Evolutionary conservation across 2,329 filamentous ascomycete species (phyloP).

Genomic region (Daldinia sp.): DNA sequence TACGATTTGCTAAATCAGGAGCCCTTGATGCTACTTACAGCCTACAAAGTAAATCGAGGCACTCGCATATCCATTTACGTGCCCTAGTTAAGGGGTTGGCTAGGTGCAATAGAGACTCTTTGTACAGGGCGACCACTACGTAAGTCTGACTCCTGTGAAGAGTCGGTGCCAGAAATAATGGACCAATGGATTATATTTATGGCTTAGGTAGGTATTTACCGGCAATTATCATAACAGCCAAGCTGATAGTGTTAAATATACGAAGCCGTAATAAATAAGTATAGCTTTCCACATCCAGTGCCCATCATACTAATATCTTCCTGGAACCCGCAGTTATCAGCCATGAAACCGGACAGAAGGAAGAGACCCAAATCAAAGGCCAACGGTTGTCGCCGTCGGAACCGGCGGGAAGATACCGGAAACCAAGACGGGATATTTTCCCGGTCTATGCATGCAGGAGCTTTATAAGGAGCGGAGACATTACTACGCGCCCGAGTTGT

Average conservation of each 20-base stretch:
- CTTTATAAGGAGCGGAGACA: background rate
- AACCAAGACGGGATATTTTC: background rate
- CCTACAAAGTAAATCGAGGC: background rate
- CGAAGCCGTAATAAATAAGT: background rate
- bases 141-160: conserved; percentile 1
- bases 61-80: background rate
- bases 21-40: background rate
- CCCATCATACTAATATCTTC: background rate
- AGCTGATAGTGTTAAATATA: background rate
- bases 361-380: background rate
- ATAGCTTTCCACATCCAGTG: background rate
- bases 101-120: background rate
- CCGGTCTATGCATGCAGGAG: background rate
- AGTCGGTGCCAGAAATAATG: background rate
- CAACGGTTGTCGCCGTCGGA: background rate
- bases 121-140: background rate
- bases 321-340: background rate
- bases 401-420: background rate
- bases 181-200: background rate
- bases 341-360: background rate
- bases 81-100: background rate
- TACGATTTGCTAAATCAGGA: background rate
- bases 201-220: background rate
- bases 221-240: background rate
- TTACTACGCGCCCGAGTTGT: background rate